These are phyloP conservation scores for Microthlaspi erraticum DNA, from an alignment of 345 rosid genomes.

Conservation along the genomic window DNA sequence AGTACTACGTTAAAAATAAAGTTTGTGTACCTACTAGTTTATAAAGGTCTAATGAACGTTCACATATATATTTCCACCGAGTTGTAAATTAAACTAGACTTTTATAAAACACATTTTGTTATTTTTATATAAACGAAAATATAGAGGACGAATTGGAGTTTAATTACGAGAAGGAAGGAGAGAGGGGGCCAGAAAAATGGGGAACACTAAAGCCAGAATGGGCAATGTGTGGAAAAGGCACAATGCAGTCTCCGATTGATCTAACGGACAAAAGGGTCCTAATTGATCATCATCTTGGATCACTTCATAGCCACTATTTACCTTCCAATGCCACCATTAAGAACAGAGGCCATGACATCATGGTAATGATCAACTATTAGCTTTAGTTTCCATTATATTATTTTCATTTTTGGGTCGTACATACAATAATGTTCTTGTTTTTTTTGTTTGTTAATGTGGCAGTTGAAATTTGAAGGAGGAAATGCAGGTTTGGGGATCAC, in stretches of 20 bases:
- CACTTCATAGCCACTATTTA: slow-evolving; percentile 54
- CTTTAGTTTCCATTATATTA: not conserved
- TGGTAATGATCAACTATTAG: slow-evolving; percentile 48
- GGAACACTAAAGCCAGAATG: slow-evolving; percentile 71
- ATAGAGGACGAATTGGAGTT: slow-evolving; percentile 76
- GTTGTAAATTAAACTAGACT: not conserved
- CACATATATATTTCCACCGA: not conserved
- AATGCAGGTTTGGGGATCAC: slow-evolving; percentile 52
- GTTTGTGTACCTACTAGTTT: no score
- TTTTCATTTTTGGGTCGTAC: not conserved
- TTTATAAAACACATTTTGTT: slow-evolving; percentile 1
- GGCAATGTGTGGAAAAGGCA: slow-evolving; percentile 64
- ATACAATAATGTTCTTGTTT: not conserved
- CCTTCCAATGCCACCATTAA: slow-evolving; percentile 61
- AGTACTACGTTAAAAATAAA: not conserved
- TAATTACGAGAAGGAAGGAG: slow-evolving; percentile 47
- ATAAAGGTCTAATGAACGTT: not conserved
- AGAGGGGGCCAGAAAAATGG: slow-evolving; percentile 71
- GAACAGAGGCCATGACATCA: slow-evolving; percentile 89
- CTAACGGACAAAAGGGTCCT: slow-evolving; percentile 51
- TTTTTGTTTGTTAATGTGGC: not conserved
- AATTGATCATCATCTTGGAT: slow-evolving; percentile 55
- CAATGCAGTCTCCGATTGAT: slow-evolving; percentile 90
- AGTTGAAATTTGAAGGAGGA: slow-evolving; percentile 61
- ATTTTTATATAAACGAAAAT: not conserved